Evolutionary conservation across 2,329 filamentous ascomycete genomes (phyloP).

Genomic region (Coleophoma crateriformis): DNA sequence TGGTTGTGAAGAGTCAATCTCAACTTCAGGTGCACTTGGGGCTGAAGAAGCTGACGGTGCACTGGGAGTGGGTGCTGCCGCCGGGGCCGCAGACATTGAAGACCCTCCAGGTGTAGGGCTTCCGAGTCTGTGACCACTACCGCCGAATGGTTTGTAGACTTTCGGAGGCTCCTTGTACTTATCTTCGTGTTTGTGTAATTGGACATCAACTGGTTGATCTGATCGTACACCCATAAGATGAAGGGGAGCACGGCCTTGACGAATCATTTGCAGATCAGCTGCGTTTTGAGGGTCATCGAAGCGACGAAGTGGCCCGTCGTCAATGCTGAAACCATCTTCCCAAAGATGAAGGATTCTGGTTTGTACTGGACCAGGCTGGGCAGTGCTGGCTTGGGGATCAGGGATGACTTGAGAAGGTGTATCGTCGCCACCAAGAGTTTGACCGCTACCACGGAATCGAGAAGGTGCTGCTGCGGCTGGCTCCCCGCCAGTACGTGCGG

Average conservation of each 20-base stretch:
- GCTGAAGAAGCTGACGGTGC: slow-evolving; percentile 23
- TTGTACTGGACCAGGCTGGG: slow-evolving; percentile 34
- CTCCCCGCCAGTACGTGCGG: slow-evolving; percentile 48
- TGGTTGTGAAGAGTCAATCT: slow-evolving; percentile 61
- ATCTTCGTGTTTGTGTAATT: slow-evolving; percentile 66
- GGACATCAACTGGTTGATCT: slow-evolving; percentile 73
- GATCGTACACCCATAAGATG: slow-evolving; percentile 72
- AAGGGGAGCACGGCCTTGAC: slow-evolving; percentile 68
- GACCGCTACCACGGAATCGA: slow-evolving; percentile 64
- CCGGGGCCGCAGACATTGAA: slow-evolving; percentile 31
- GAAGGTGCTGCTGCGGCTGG: slow-evolving; percentile 41
- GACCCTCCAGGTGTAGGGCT: slow-evolving; percentile 65
- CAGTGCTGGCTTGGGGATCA: slow-evolving; percentile 42
- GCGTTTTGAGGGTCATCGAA: slow-evolving; percentile 76
- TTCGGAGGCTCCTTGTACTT: slow-evolving; percentile 69
- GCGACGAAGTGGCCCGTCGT: slow-evolving; percentile 71
- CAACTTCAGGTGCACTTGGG: slow-evolving; percentile 31
- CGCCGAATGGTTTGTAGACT: slow-evolving; percentile 70
- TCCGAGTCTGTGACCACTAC: slow-evolving; percentile 67
- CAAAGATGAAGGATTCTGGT: slow-evolving; percentile 72
- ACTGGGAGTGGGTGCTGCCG: slow-evolving; percentile 25
- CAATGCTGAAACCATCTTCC: slow-evolving; percentile 80
- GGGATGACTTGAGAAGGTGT: slow-evolving; percentile 63
- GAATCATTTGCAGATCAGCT: slow-evolving; percentile 68
- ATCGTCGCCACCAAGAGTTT: slow-evolving; percentile 75